Base-by-base conservation (phyloP, 495 filamentous ascomycete genomes). In the Neurospora intermedia region DNA sequence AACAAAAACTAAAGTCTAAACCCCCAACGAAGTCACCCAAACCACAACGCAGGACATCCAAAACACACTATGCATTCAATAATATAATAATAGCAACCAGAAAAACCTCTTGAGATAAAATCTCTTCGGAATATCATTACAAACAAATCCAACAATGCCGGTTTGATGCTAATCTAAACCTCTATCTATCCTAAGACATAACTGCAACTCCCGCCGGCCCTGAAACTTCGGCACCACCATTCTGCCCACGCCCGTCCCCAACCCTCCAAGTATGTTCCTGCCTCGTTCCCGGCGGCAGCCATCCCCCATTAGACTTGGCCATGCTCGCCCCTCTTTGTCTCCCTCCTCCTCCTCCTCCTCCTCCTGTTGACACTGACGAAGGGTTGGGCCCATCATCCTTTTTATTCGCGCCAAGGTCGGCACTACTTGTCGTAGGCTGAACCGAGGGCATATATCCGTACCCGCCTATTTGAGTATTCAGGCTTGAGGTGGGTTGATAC, bases 221-320 rank as follows among this genome's bases (percentile, higher is more conserved):
- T 31, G 9, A 8, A 11, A 40, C 40, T 41, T 41, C 46, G 3
- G 46, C 6, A 15, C 13, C 6, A 15, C 13, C 23, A 62, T 62
- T 62, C 23, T 31, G 20, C 4, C 23, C 23, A 27, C 13, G 15
- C 23, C 20, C 88, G 70, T 88, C 91, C 69, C 83, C 84, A n/a
- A 81, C 79, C 69, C 87, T 86, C 93, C 93, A 96, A 0, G 91
- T 95, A 71, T 93, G 90, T 76, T 96, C 91, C 79, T 93, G 91
- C 72, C 87, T 92, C 48, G 92, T 94, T 4, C 93, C 91, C 5
- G 88, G 88, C 15, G 91, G 87, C 18, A 94, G 78, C 90, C 91
- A 94, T 45, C 84, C 84, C 45, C 86, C 83, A 76, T 85, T 88
- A 35, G 54, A 23, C 13, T 35, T 27, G 2, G 54, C 54, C 27